Evolutionary conservation across 805 yeast species (phyloP), one percentile per base, ranked within the genome.

Genomic region (Candida xiaguanensis): DNA sequence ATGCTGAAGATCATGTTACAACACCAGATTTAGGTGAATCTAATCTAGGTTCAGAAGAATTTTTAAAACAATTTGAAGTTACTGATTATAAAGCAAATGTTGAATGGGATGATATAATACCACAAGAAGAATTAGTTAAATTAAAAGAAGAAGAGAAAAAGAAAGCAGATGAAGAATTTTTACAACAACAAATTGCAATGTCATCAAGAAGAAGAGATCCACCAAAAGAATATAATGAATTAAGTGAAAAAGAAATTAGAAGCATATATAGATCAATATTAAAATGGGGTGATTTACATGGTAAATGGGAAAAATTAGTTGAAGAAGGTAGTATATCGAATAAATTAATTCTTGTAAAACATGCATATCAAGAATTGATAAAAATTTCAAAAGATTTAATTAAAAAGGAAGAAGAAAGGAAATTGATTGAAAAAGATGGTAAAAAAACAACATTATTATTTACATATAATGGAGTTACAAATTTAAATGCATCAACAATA

Each of bases 41-140:
- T n/a, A 95, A 93, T 53, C 72, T 93, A 40, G 99, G 99, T 43
- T 96, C 98, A 41, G 99, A 93, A 61, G 99, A 93, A 65, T 93
- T 93, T 56, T 74, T 93, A 65, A 88, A 80, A 55, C 99, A 93
- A 64, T 93, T 93, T 59, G 99, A 93, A 63, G 99, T 93, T 38
- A 93, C 99, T 0, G 99, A 93, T 59, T 95, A 90, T 61, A 93
- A 93, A 67, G 98, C 99, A 1, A 96, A 91, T 60, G 89, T 91
- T 45, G 95, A 89, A 47, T 93, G 99, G 99, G 98, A 93, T 66
- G 99, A 93, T 61, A 93, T 93, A 51, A 93, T 93, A 53, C 99
- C 99, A 0, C 90, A 87, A 48, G 95, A 86, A 32, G 99, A 93
- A 60, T 71, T 95, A 47, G 75, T 80, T 44, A 87, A 85, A 58